Base-by-base conservation (phyloP, 2,329 filamentous ascomycete species). In the Aspergillus pseudonomiae region DNA sequence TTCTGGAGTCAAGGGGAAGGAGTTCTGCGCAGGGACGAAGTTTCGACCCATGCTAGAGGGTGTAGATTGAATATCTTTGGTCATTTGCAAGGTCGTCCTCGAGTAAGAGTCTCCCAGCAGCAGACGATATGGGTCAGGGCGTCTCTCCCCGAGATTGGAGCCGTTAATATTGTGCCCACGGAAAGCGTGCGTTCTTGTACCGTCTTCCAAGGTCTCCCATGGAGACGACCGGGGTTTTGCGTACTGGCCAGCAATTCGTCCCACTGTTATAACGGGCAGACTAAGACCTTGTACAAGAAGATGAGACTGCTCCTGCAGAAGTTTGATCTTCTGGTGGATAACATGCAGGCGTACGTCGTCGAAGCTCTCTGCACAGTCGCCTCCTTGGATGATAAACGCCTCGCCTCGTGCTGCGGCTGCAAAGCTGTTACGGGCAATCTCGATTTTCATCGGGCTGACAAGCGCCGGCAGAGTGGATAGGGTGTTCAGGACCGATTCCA, bases 81-180 rank as follows among this genome's bases (percentile, higher is more conserved):
- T 61, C 14, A 56, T 96, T 80, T 97, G 97, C 68, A 96, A 84
- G 0, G 94, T 97, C 2, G 92, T 91, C 3, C 94, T 91, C 0
- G 93, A 96, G 78, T 97, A 90, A 78, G 96, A 94, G 81, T 97
- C 97, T 6, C 94, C 94, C 69, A 89, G 87, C 48, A 97, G 90
- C 16, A 97, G 85, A 53, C 94, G 86, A 61, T 86, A 84, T 1
- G 94, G 93, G 73, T 97, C 92, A 39, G 96, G 88, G 39, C 85
- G 85, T 59, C 94, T 83, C 68, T 93, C 81, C 46, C 87, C 74
- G 11, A 75, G 65, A 26, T 74, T 85, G 78, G 89, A 95, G 14
- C 93, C 93, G 74, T 97, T 97, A 64, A 97, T 82, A 64, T 96
- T 97, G 68, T 97, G 94, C n/a, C 94, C 94, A 57, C 94, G 85